phyloP scores from a whole-genome alignment of 2,329 filamentous ascomycete genomes.

The Aspergillus amoenus region DNA sequence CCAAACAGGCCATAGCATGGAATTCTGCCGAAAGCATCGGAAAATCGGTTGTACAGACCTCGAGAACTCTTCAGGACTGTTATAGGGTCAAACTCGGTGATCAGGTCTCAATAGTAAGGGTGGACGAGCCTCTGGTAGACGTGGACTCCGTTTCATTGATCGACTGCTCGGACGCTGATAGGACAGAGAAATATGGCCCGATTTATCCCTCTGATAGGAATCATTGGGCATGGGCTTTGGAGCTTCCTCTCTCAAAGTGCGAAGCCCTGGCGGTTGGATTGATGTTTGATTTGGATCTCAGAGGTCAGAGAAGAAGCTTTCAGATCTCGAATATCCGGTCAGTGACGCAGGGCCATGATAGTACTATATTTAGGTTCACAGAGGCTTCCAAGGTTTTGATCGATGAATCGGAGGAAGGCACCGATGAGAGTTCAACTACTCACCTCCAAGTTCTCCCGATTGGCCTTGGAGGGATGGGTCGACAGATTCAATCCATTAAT shows the following conservation, averaged over 20 bases:
- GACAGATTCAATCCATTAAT: constrained; percentile 67
- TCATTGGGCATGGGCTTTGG: constrained; percentile 52
- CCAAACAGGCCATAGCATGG: constrained; percentile 65
- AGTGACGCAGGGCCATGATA: constrained; percentile 38
- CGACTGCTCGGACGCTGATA: constrained; percentile 53
- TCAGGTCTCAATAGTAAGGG: constrained; percentile 60
- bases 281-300: constrained; percentile 63
- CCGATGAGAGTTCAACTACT: constrained; percentile 11
- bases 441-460: constrained; percentile 38
- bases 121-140: constrained; percentile 52
- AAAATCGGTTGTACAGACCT: constrained; percentile 68
- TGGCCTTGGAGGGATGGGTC: constrained; percentile 66
- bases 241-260: constrained; percentile 50
- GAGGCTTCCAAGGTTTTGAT: constrained; percentile 33
- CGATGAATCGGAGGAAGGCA: constrained; percentile 23
- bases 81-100: constrained; percentile 73
- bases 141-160: constrained; percentile 61
- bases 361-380: constrained; percentile 39
- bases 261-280: constrained; percentile 71
- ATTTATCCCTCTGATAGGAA: constrained; percentile 36
- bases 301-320: constrained; percentile 62
- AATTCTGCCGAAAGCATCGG: constrained; percentile 61
- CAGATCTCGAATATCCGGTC: constrained; percentile 57
- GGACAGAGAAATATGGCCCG: constrained; percentile 34
- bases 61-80: constrained; percentile 69